Base-by-base conservation (phyloP, 2,329 filamentous ascomycete species). In the Penicillium sp. region DNA sequence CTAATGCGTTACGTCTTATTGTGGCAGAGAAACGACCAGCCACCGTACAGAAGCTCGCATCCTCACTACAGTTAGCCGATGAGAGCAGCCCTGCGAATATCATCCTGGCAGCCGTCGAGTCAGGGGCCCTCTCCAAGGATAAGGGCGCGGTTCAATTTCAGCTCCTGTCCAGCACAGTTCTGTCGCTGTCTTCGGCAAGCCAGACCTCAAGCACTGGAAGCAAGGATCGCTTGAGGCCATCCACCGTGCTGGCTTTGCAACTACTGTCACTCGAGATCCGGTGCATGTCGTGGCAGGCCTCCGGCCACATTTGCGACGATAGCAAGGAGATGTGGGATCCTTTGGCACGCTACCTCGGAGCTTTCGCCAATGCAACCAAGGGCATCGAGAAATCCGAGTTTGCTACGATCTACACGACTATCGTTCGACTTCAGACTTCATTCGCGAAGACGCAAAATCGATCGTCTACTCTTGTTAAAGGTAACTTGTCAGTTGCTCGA, bases 121-220 rank as follows among this genome's bases (percentile, higher is more conserved):
- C 70, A 3, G 73, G 75, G 5, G 66, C 62, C n/a, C 58, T 81
- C 6, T 60, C 71, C 3, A 70, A 69, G 29, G 78, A 80, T 44
- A 79, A 80, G 60, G 77, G 77, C 29, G 78, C 78, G 13, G 66
- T 77, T 21, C 79, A 83, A 61, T 69, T 83, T n/a, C 78, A 81
- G 59, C 66, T 78, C 2, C 69, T 82, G 6, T 78, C 81, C 1
- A 79, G 79, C 60, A 75, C 70, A 3, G 62, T 82, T 6, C 51
- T 76, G 15, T 76, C 78, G 8, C 66, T 80, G 15, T 72, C 67
- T 48, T 71, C 73, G 3, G 60, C 59, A 5, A 52, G 67, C 13
- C 66, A 69, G 7, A 62, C 70, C 23, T 54, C 66, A 38, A 64
- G 64, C 0, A 59, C 58, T 8, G 63, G 63, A 8, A 63, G 50